Evolutionary conservation across 495 filamentous ascomycete species (phyloP).

Genomic region (Neurospora tetrasperma): DNA sequence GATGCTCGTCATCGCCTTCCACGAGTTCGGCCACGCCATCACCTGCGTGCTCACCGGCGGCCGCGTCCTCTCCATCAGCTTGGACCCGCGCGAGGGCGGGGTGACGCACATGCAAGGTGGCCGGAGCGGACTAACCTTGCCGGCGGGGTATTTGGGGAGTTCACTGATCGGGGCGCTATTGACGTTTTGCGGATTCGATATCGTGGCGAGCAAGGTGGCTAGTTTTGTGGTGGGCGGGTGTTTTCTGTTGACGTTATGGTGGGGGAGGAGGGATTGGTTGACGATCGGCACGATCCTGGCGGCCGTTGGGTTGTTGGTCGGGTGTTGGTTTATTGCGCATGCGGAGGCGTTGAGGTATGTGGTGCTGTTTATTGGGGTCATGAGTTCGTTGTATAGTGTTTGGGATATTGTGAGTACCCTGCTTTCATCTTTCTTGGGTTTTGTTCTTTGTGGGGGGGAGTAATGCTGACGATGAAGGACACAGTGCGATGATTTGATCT

Average conservation of each 20-base stretch:
- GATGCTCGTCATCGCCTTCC: slow-evolving; percentile 80
- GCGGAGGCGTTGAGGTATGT: slow-evolving; percentile 63
- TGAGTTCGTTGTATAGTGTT: slow-evolving; percentile 66
- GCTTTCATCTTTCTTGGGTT: slow-evolving; percentile 7
- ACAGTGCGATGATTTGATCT: slow-evolving; percentile 67
- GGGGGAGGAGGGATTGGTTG: slow-evolving; percentile 67
- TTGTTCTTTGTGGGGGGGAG: neutral
- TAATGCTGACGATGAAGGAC: neutral
- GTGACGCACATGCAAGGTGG: slow-evolving; percentile 77
- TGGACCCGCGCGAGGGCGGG: slow-evolving; percentile 59
- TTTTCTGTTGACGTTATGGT: slow-evolving; percentile 70
- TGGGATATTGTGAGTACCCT: slow-evolving; percentile 64
- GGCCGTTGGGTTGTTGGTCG: slow-evolving; percentile 60
- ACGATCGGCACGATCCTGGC: slow-evolving; percentile 59
- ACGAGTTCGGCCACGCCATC: slow-evolving; percentile 73
- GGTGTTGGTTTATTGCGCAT: slow-evolving; percentile 70
- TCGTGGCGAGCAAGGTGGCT: slow-evolving; percentile 67
- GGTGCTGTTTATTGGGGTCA: slow-evolving; percentile 74
- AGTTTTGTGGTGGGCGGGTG: slow-evolving; percentile 62
- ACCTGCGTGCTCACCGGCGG: slow-evolving; percentile 64
- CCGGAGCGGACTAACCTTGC: slow-evolving; percentile 58
- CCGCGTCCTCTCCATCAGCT: slow-evolving; percentile 51
- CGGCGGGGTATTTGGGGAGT: slow-evolving; percentile 67
- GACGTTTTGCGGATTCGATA: slow-evolving; percentile 73
- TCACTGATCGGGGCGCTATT: slow-evolving; percentile 66